These are phyloP conservation scores for Bassia scoparia DNA, from an alignment of 148 eudicot genomes.

Conservation along the genomic window DNA sequence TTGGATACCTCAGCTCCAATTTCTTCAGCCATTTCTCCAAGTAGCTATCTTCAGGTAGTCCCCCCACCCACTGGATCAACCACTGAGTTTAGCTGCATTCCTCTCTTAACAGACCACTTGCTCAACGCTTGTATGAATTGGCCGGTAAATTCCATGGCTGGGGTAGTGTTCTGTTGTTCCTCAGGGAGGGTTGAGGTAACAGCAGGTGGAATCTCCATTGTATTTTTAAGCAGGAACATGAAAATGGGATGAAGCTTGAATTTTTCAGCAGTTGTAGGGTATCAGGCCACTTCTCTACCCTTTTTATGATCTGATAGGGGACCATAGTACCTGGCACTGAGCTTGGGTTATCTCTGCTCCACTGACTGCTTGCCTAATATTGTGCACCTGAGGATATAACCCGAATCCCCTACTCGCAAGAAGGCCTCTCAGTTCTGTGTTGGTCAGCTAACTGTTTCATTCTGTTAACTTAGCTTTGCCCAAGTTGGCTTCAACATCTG, in stretches of 20 bases:
- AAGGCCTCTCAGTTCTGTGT: neutral
- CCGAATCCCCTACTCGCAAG: neutral
- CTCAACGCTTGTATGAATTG: neutral
- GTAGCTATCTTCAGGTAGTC: conserved; percentile 1
- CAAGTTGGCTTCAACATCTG: neutral
- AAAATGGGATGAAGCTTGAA: neutral
- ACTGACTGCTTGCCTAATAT: neutral
- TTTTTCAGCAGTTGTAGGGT: neutral
- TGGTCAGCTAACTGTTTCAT: neutral
- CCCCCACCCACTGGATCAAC: neutral
- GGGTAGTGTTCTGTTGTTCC: neutral
- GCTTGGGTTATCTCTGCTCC: neutral
- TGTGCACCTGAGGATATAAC: conserved; percentile 1
- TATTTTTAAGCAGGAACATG: no score
- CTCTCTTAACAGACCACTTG: neutral
- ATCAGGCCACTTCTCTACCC: neutral
- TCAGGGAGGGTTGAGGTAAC: neutral
- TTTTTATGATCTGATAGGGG: neutral
- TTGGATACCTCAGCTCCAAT: neutral
- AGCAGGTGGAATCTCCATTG: neutral
- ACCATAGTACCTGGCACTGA: neutral
- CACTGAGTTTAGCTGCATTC: neutral
- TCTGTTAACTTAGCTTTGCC: neutral
- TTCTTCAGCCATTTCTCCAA: neutral
- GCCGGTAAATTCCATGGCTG: accelerated